These are phyloP conservation scores for Zymoseptoria passerinii DNA, from an alignment of 2,329 filamentous ascomycete species.

Conservation along the genomic window DNA sequence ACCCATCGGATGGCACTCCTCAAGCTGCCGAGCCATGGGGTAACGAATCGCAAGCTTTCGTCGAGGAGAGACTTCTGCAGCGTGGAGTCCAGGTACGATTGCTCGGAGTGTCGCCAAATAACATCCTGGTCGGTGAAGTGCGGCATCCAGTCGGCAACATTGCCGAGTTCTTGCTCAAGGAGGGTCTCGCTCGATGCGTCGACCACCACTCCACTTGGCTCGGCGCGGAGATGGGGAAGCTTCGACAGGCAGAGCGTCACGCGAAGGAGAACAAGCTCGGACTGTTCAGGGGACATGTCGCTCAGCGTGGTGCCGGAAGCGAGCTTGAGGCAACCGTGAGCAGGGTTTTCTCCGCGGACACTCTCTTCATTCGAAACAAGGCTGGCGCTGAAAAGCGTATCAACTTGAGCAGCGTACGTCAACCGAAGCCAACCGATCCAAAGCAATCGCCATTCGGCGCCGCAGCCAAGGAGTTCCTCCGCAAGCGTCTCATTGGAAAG, in stretches of 20 bases:
- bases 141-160: conserved; percentile 85
- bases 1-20: conserved; percentile 67
- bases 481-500: conserved; percentile 92
- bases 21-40: conserved; percentile 83
- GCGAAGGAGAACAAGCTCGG: conserved; percentile 71
- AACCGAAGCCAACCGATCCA: conserved; percentile 80
- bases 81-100: conserved; percentile 75
- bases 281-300: conserved; percentile 72
- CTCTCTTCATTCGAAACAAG: conserved; percentile 78
- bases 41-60: conserved; percentile 79
- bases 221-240: conserved; percentile 74
- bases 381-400: conserved; percentile 74
- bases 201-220: conserved; percentile 94
- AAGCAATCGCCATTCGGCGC: conserved; percentile 82
- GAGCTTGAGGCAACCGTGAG: conserved; percentile 75
- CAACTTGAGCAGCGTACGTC: conserved; percentile 84
- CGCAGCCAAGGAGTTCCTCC: conserved; percentile 91
- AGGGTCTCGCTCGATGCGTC: conserved; percentile 83
- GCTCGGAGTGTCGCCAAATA: conserved; percentile 80
- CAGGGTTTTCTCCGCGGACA: conserved; percentile 82
- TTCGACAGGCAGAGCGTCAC: conserved; percentile 77
- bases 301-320: conserved; percentile 52
- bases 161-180: conserved; percentile 79
- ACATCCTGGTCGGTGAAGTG: conserved; percentile 79
- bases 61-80: conserved; percentile 78